These are phyloP conservation scores for Wickerhamomyces sydowiorum DNA, from an alignment of 805 yeast genomes.

Conservation along the genomic window DNA sequence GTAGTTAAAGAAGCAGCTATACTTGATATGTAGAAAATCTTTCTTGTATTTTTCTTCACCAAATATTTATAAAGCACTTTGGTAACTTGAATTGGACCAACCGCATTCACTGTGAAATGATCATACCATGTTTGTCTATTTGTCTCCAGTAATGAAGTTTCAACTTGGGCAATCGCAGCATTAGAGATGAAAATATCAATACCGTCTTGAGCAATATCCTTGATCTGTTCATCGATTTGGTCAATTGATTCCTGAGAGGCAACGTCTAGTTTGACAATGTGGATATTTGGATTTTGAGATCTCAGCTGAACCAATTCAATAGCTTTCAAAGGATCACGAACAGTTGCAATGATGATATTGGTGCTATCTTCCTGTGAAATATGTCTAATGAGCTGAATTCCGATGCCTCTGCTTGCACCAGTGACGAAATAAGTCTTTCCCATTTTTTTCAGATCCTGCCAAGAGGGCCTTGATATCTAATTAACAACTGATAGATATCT, in stretches of 20 bases:
- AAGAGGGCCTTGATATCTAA: no score
- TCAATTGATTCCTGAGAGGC: constrained; percentile 8
- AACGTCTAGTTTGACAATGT: constrained; percentile 17
- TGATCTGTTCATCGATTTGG: no score
- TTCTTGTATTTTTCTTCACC: constrained; percentile 11
- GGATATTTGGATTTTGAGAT: constrained; percentile 10
- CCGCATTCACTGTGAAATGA: no score
- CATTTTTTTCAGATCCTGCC: no score
- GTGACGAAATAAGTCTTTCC: background rate
- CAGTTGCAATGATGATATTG: constrained; percentile 2
- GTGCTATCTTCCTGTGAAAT: background rate
- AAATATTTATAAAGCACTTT: constrained; percentile 17
- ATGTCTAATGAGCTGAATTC: background rate
- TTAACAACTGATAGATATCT: no score
- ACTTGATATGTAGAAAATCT: constrained; percentile 23
- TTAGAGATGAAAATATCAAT: constrained; percentile 20
- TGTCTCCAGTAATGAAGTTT: background rate
- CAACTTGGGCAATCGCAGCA: constrained; percentile 15
- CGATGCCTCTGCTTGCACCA: background rate
- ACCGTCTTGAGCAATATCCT: constrained; percentile 11
- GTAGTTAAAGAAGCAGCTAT: constrained; percentile 19
- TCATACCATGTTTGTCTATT: no score
- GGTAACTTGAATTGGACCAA: constrained; percentile 8
- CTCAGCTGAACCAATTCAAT: constrained; percentile 5
- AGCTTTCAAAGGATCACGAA: constrained; percentile 4